Evolutionary conservation across 306 rosid species (phyloP), one percentile per base, ranked within the genome.

Genomic region (Vigna hirtella): DNA sequence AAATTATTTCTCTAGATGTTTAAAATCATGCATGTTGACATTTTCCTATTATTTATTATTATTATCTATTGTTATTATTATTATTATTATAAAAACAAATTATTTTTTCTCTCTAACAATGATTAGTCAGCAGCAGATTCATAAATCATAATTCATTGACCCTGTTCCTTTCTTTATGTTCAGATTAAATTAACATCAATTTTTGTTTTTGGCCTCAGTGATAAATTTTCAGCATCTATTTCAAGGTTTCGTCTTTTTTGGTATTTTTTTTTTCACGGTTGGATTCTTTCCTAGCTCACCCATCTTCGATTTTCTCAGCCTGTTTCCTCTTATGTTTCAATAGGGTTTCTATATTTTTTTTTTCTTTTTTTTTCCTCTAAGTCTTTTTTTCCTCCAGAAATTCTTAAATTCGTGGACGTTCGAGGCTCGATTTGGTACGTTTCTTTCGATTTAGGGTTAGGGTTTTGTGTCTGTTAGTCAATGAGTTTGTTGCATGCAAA

Each of bases 221-320:
- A 84, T 70, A 69, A 65, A 26, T 77, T 67, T 78, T n/a, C 73
- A 76, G 83, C 87, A 87, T 88, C 82, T 76, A 78, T 87, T 82
- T 63, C 90, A 43, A 75, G 84, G 89, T 79, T 85, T 80, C 86
- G 83, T 73, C 82, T 40, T 80, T 69, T 32, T 62, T 61, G n/a
- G 43, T 61, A 26, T 28, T 61, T 61, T 61, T 61, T 42, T 34
- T 69, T 72, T 81, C 71, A 84, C 87, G 86, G 85, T 85, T 84
- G 85, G 91, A 87, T 88, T 90, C 92, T 86, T 86, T 84, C 85
- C 84, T 78, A 84, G 89, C 86, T 74, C 83, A 70, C 83, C n/a
- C 80, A 56, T 79, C 84, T 89, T 87, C 89, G 91, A 83, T 83
- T 90, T 84, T 81, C 90, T 83, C 91, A 85, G 86, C 83, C 78